These are phyloP conservation scores for Exophiala sideris DNA, from an alignment of 2,329 filamentous ascomycete species.

Conservation along the genomic window DNA sequence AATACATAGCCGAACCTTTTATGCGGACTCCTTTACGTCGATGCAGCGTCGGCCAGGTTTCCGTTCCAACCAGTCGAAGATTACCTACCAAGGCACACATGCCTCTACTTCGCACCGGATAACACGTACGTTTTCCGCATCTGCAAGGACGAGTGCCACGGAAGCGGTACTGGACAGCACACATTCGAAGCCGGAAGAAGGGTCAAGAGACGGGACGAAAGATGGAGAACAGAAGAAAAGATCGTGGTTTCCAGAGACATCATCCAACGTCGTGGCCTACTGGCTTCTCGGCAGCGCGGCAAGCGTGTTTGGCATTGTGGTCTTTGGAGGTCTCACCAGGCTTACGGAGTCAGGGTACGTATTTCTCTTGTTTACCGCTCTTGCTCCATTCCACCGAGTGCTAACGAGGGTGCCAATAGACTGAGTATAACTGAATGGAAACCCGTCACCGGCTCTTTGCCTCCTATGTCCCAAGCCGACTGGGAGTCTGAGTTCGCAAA, in stretches of 20 bases:
- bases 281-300: conserved; percentile 90
- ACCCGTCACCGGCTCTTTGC: conserved; percentile 87
- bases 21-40: not conserved
- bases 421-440: conserved; percentile 99
- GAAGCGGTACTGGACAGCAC: not conserved
- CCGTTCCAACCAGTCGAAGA: too few relatives aligned
- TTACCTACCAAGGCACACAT: too few relatives aligned
- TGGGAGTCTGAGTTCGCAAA: conserved; percentile 94
- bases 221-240: not conserved
- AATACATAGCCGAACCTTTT: not conserved
- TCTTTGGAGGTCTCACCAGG: conserved; percentile 89
- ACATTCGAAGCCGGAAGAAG: not conserved
- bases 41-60: too few relatives aligned
- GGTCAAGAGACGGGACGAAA: not conserved
- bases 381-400: not conserved
- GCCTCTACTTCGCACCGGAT: not conserved
- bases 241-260: conserved; percentile 56
- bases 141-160: conserved; percentile 9
- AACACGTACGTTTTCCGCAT: conserved; percentile 12
- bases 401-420: conserved; percentile 45
- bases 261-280: conserved; percentile 75
- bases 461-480: conserved; percentile 71
- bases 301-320: conserved; percentile 94
- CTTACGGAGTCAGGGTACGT: conserved; percentile 88
- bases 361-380: not conserved